Evolutionary conservation across 78 protist genomes (phyloP), one percentile per base, ranked within the genome.

Genomic region (Dictyostelium brefeldianum): DNA sequence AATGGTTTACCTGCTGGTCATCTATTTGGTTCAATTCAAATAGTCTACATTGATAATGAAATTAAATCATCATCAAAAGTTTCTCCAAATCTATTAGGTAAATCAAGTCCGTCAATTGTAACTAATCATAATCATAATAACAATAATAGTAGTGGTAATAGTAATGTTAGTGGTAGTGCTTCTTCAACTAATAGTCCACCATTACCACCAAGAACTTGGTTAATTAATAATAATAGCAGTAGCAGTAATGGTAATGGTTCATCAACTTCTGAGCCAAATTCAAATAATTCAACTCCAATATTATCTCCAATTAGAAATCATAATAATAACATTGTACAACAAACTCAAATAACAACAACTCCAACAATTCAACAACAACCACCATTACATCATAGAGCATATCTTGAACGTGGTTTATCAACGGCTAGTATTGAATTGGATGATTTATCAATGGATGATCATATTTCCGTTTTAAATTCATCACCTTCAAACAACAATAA

Each of bases 1-100:
- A 36, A 77, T 59, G 93, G 93, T 36, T 46, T 87, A n/a, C 69
- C 22, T 11, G 36, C 84, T 77, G 92, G 92, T 51, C 22, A 47
- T 20, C 67, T 85, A 3, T 77, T 56, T 77, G 92, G 92, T 11
- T 59, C 64, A 41, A 85, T 85, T 31, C 83, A 85, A 48, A 85
- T 85, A 0, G 50, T 54, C 5, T 74, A 78, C 17, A 47, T 46
- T 27, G 14, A 41, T 70, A 59, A 59, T n/a, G 27, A 11, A 59
- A 59, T 18, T 59, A n/a, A 17, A n/a, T 8, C 22, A 22, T 12
- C 12, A 70, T 22, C 54, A 43, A 70, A 20, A 20, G 22, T 48
- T 4, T 47, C 80, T 48, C 48, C 41, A 71, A 71, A 43, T 71
- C 31, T 43, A 71, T 47, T 47, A 20, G 31, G 54, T 22, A 41